Base-by-base conservation (phyloP, 176 grass and related monocot genomes). In the Eleusine coracana region DNA sequence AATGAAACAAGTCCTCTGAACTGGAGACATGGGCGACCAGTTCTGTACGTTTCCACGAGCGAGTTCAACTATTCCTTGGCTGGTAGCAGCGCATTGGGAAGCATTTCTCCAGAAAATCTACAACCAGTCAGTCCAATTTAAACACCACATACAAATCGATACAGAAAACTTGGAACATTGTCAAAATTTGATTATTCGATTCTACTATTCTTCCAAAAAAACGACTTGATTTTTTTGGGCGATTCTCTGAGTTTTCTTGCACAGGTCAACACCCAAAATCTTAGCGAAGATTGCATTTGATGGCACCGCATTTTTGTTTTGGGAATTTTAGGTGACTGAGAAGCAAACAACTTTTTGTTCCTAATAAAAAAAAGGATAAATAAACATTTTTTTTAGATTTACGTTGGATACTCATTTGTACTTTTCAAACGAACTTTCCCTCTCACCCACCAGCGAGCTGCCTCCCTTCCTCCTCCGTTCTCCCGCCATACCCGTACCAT, bases 381-480 rank as follows among this genome's bases (percentile, higher is more conserved):
- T 34, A 34, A 34, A 34, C 31, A 34, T 1, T 34, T 34, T 34
- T 34, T 34, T 34, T 34, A 34, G 31, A 34, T 34, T 34, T 34
- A 34, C 21, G 44, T 28, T 54, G 42, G 77, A 17, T 2, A 34
- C 14, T 31, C 31, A 63, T 37, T 34, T 11, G 63, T 87, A 87
- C 79, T 82, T 82, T 50, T 87, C 78, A 82, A 63, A 82, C 79
- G 14, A 42, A 71, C 41, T 3, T 58, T 73, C 68, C 23, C 40
- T n/a, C 63, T 15, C 73, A 82, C 42, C 31, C 31, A 34, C 31
- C 31, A 34, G 31, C 31, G 31, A 41, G 34, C 31, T 17, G 5
- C 28, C 23, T 48, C 54, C 66, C 31, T 54, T 72, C 23, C 67
- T 85, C 28, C 69, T 28, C 28, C 27, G 66, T 70, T 65, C 48